Conservation (phyloP, 2,329 filamentous ascomycete species). For the Xylariaceae sp. region DNA sequence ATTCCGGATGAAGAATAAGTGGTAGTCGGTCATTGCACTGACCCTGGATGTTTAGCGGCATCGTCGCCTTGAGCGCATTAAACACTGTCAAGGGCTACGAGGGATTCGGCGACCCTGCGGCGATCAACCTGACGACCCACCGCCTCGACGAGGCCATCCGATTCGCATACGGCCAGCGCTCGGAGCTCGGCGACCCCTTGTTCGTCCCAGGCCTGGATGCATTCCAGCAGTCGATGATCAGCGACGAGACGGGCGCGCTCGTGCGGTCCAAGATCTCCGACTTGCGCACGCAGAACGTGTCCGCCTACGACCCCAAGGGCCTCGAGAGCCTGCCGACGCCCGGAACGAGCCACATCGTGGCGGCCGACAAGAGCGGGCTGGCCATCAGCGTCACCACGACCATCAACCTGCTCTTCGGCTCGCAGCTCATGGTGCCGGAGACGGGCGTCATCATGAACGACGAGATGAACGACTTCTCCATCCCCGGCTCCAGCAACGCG, state of each 20-base stretch:
- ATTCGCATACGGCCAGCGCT: slow-evolving; percentile 72
- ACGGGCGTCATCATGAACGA: slow-evolving; percentile 71
- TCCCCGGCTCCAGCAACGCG: slow-evolving; percentile 63
- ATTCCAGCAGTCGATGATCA: slow-evolving; percentile 59
- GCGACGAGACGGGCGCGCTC: slow-evolving; percentile 53
- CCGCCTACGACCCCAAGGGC: slow-evolving; percentile 41
- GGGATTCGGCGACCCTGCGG: slow-evolving; percentile 51
- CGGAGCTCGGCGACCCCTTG: slow-evolving; percentile 67
- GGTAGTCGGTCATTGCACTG: too few relatives aligned
- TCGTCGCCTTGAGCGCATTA: slow-evolving; percentile 64
- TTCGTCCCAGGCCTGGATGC: slow-evolving; percentile 59
- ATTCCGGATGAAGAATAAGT: too few relatives aligned
- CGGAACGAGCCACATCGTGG: slow-evolving; percentile 62
- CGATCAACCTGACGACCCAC: slow-evolving; percentile 62
- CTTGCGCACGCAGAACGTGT: slow-evolving; percentile 33
- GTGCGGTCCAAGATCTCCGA: slow-evolving; percentile 43
- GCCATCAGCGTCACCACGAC: slow-evolving; percentile 75
- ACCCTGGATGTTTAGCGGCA: slow-evolving; percentile 69
- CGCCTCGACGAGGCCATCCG: slow-evolving; percentile 77
- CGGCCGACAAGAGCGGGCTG: slow-evolving; percentile 64
- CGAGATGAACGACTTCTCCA: slow-evolving; percentile 68
- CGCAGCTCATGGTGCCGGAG: slow-evolving; percentile 69
- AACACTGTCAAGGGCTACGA: slow-evolving; percentile 71
- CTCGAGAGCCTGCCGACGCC: slow-evolving; percentile 52
- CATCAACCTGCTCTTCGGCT: slow-evolving; percentile 75